phyloP scores from a whole-genome alignment of 116 monocot species.

The Dioscorea cayenensis region DNA sequence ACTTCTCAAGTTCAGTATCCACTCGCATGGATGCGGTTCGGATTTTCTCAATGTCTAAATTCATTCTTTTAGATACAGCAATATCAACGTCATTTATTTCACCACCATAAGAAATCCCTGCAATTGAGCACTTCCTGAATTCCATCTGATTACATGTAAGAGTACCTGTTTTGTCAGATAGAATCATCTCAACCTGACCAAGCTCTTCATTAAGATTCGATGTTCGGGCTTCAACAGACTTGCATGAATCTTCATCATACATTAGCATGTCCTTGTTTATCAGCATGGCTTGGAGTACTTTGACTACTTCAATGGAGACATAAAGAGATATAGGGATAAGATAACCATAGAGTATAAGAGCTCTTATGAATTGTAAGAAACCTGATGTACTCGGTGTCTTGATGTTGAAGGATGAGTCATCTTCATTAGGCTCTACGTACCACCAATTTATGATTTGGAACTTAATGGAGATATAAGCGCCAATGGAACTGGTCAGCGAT shows the following conservation, averaged over 20 bases:
- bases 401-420: slow-evolving; percentile 2
- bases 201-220: slow-evolving; percentile 17
- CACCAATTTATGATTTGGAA: slow-evolving; percentile 7
- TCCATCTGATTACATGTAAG: slow-evolving; percentile 31
- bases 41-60: slow-evolving; percentile 6
- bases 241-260: slow-evolving; percentile 21
- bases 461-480: slow-evolving; percentile 2
- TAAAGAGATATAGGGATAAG: slow-evolving; percentile 26
- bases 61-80: slow-evolving; percentile 21
- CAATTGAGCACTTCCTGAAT: slow-evolving; percentile 20
- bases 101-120: slow-evolving; percentile 25
- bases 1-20: background rate
- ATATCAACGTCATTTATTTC: slow-evolving; percentile 15
- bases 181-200: slow-evolving; percentile 24
- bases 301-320: slow-evolving; percentile 26
- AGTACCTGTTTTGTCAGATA: slow-evolving; percentile 27
- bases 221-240: slow-evolving; percentile 19
- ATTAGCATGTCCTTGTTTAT: slow-evolving; percentile 16
- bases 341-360: slow-evolving; percentile 18
- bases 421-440: slow-evolving; percentile 9
- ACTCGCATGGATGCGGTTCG: background rate
- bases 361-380: slow-evolving; percentile 11
- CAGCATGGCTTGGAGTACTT: slow-evolving; percentile 16
- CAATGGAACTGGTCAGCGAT: slow-evolving; percentile 10
- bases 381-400: slow-evolving; percentile 3